Evolutionary conservation across 1,284 basidiomycete genomes (phyloP).

Genomic region (Bjerkandera adusta): DNA sequence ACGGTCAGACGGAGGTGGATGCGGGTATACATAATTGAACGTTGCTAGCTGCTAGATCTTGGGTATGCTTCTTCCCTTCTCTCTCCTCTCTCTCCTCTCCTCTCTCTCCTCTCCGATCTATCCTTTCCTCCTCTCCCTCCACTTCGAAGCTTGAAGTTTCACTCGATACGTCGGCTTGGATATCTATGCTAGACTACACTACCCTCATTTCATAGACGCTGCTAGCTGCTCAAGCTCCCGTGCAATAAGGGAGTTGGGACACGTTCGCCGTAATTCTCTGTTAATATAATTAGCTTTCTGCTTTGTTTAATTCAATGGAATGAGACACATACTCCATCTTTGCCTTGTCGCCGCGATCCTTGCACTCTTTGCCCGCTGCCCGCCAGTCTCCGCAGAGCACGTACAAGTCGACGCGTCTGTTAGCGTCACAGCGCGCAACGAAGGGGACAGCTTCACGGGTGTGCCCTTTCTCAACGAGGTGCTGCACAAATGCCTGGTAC

Average conservation of each 20-base stretch:
- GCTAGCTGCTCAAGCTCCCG: conserved; percentile 76
- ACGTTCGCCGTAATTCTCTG: conserved; percentile 67
- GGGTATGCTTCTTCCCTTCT: too few species aligned
- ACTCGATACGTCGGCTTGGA: neutral
- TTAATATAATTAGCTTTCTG: conserved; percentile 5
- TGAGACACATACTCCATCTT: conserved; percentile 70
- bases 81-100: too few species aligned
- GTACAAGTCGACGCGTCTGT: conserved; percentile 82
- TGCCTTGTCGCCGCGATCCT: conserved; percentile 79
- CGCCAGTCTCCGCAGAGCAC: conserved; percentile 88
- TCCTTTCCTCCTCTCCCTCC: too few species aligned
- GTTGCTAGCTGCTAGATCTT: too few species aligned
- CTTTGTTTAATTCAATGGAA: conserved; percentile 3
- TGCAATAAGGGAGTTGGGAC: conserved; percentile 76
- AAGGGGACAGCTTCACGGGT: conserved; percentile 72
- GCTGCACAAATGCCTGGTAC: conserved; percentile 89
- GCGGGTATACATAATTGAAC: too few species aligned
- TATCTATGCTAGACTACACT: neutral
- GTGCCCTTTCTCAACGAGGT: conserved; percentile 72
- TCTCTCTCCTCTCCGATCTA: too few species aligned
- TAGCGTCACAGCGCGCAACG: conserved; percentile 80
- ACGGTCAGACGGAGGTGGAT: too few species aligned
- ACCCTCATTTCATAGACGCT: conserved; percentile 58
- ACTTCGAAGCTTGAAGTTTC: too few species aligned
- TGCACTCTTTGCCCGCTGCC: conserved; percentile 83